Conservation (phyloP, 1,139 yeast genomes). For the Chernovozyma aurita region DNA sequence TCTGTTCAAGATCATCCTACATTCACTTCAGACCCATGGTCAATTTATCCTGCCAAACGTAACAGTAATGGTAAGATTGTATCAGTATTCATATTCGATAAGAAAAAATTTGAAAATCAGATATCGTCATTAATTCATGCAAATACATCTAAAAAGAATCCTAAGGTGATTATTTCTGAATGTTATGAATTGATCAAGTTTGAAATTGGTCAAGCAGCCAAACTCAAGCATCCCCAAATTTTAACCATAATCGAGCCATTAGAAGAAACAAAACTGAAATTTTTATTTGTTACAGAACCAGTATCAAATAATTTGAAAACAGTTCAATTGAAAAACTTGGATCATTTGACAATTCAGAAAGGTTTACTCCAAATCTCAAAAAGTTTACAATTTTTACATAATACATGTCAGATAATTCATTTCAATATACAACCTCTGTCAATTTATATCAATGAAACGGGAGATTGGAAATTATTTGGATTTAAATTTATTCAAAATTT, state of each 20-base stretch:
- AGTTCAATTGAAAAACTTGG: slow-evolving; percentile 40
- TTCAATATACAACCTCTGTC: slow-evolving; percentile 76
- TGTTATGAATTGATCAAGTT: slow-evolving; percentile 36
- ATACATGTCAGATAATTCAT: slow-evolving; percentile 71
- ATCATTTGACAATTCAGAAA: slow-evolving; percentile 74
- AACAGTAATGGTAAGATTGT: slow-evolving; percentile 55
- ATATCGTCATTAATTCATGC: slow-evolving; percentile 51
- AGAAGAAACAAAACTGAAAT: slow-evolving; percentile 77
- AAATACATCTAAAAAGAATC: slow-evolving; percentile 31
- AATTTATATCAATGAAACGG: slow-evolving; percentile 71
- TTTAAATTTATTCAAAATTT: slow-evolving; percentile 59
- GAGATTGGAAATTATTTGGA: slow-evolving; percentile 93
- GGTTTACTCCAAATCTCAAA: slow-evolving; percentile 78
- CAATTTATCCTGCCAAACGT: slow-evolving; percentile 76
- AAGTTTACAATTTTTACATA: slow-evolving; percentile 79
- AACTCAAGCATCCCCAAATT: slow-evolving; percentile 83
- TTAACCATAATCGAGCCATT: slow-evolving; percentile 79
- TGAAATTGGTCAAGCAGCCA: slow-evolving; percentile 68
- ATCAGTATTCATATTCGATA: slow-evolving; percentile 86
- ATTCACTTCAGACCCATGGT: slow-evolving; percentile 81
- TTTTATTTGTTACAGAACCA: slow-evolving; percentile 82
- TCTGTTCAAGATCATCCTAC: slow-evolving; percentile 70
- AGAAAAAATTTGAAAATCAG: slow-evolving; percentile 63
- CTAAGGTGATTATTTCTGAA: slow-evolving; percentile 34
- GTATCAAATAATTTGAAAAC: slow-evolving; percentile 58